Evolutionary conservation across 768 basidiomycete genomes (phyloP), one percentile per base, ranked within the genome.

Genomic region (Neoboletus brunneissimus): DNA sequence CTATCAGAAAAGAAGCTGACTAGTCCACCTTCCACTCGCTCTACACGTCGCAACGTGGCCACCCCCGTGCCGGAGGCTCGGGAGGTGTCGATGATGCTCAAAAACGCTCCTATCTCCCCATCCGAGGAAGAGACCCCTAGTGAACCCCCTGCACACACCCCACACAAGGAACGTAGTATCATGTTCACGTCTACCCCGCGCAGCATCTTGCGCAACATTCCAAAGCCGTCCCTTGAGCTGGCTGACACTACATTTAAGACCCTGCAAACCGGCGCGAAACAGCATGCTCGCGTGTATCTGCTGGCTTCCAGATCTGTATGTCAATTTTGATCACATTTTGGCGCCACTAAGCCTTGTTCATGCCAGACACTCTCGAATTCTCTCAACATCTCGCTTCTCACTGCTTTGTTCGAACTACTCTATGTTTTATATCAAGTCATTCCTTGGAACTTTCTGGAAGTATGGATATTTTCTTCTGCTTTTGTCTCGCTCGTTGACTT

Each of bases 321-420:
- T 62, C 22, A 27, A n/a, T 9, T 40, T 22, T 2, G 25, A 16
- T 40, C 35, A 5, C 37, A 10, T 48, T 20, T 48, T 34, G 9
- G 37, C 37, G 1, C 5, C 12, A 23, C 32, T 60, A 31, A 66
- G 12, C 15, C 18, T 4, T n/a, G 44, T 53, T 55, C 42, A n/a
- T 51, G 22, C 10, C 42, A 78, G 87, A 81, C 82, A 51, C 74
- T 88, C 11, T 89, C 88, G n/a, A 82, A 82, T 59, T 83, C 87
- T 1, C 76, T 75, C 37, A 84, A 85, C 55, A 83, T 89, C 43
- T 84, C 80, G 76, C 75, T 76, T 20, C 57, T 84, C 42, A 84
- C 83, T 0, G 77, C 80, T 8, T 50, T 83, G 10, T 60, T 77
- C 18, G 88, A 89, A 65, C 65, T 87, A 7, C 20, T 82, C 1